A percentile compares a stretch with the other conserved stretches of the same genome.
phyloP scores from a whole-genome alignment of 176 grass and related monocot species.

The Phoenix dactylifera region DNA sequence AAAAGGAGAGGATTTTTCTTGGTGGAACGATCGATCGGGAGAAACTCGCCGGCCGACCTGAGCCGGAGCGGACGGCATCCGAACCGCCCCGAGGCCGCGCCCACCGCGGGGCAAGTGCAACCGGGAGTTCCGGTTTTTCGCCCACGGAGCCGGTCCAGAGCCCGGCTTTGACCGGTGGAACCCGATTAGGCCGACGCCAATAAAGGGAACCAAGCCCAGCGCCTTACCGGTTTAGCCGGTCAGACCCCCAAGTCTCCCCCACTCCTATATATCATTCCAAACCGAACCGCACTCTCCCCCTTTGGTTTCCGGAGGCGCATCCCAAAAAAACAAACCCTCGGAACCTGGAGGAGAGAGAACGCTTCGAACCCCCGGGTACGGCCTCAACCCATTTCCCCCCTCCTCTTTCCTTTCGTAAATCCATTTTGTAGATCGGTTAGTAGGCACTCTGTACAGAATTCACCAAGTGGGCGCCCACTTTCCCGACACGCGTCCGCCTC shows the following conservation, averaged over 20 bases:
- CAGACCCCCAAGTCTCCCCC: background rate
- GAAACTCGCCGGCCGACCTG: constrained; percentile 9
- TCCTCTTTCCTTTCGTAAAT: too few relatives aligned
- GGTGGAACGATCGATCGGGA: background rate
- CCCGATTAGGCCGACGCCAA: background rate
- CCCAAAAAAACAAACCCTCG: too few relatives aligned
- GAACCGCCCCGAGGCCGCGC: background rate
- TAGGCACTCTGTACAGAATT: too few relatives aligned
- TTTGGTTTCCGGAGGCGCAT: background rate
- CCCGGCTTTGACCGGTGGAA: background rate
- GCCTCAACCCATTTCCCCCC: too few relatives aligned
- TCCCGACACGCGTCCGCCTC: too few relatives aligned
- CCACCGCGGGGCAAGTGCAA: background rate
- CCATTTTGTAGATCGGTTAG: too few relatives aligned
- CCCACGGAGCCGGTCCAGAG: background rate
- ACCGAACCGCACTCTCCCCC: background rate
- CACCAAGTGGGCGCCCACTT: too few relatives aligned
- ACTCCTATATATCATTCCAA: constrained; percentile 11
- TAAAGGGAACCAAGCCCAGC: background rate
- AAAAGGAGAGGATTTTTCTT: background rate
- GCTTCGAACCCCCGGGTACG: too few relatives aligned
- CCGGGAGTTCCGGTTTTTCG: constrained; percentile 5
- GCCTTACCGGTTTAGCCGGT: constrained; percentile 5
- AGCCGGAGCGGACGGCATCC: constrained; percentile 11
- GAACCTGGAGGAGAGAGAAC: too few relatives aligned